Conservation (phyloP, 2,329 filamentous ascomycete species). For the Periconia digitata region DNA sequence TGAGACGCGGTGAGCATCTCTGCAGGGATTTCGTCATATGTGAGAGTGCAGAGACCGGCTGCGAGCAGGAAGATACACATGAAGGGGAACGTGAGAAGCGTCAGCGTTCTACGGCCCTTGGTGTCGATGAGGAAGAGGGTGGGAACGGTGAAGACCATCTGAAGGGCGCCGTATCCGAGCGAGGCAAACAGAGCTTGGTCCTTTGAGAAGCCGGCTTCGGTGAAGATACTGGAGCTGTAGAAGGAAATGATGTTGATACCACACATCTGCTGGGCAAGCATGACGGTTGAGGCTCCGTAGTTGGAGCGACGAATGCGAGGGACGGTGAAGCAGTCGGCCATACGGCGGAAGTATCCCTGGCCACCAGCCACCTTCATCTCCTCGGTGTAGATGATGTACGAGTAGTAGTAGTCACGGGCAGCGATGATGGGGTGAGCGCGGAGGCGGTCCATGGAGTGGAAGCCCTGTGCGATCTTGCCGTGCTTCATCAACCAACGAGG, state of each 20-base stretch:
- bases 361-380: constrained; percentile 37
- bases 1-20: too few relatives aligned
- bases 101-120: constrained; percentile 38
- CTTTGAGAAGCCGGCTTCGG: constrained; percentile 40
- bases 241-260: constrained; percentile 74
- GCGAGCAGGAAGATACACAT: constrained; percentile 42
- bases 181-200: constrained; percentile 38
- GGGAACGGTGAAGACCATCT: constrained; percentile 40
- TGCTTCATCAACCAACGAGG: constrained; percentile 46
- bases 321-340: constrained; percentile 52
- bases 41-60: constrained; percentile 38
- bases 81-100: constrained; percentile 34
- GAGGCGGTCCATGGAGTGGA: constrained; percentile 51
- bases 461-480: constrained; percentile 44
- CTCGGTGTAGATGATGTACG: constrained; percentile 37
- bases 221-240: constrained; percentile 77
- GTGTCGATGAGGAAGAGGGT: constrained; percentile 44
- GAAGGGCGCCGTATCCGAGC: constrained; percentile 40
- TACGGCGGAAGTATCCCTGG: constrained; percentile 43
- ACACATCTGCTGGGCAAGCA: constrained; percentile 45
- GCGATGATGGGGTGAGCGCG: constrained; percentile 39
- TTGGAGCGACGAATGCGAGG: constrained; percentile 42
- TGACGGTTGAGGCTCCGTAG: constrained; percentile 43
- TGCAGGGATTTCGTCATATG: too few relatives aligned
- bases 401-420: constrained; percentile 43